Percentiles rank a stretch among this genome's conserved stretches.
Conservation (phyloP, 352 stramenopile species). For the Pythium scleroteichum region DNA sequence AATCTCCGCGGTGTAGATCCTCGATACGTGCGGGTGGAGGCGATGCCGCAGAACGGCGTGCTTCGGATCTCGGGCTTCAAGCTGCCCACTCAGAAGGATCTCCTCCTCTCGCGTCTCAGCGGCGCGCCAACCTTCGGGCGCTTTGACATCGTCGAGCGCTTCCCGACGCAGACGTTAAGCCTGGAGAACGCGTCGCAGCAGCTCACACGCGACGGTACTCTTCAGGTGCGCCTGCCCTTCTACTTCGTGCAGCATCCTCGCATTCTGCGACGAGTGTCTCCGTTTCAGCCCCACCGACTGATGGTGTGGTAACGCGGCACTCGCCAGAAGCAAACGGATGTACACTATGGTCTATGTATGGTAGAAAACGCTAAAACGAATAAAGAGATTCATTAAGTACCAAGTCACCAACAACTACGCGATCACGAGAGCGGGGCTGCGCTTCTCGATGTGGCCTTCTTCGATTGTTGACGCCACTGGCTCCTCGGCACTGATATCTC, state of each 20-base stretch:
- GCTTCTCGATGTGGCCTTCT: neutral
- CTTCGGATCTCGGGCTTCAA: slow-evolving; percentile 53
- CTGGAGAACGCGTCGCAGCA: slow-evolving; percentile 59
- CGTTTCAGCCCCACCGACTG: slow-evolving; percentile 31
- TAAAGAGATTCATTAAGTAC: neutral
- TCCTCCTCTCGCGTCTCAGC: slow-evolving; percentile 53
- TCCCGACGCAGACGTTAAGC: slow-evolving; percentile 43
- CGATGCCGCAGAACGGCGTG: slow-evolving; percentile 37
- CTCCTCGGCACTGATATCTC: neutral
- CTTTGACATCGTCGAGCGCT: slow-evolving; percentile 64
- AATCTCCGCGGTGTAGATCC: slow-evolving; percentile 32
- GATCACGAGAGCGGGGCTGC: too few relatives aligned
- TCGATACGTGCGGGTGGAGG: slow-evolving; percentile 44
- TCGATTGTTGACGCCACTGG: neutral
- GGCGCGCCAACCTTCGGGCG: slow-evolving; percentile 58
- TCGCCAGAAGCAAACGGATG: neutral
- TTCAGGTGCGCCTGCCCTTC: slow-evolving; percentile 66
- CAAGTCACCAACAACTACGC: too few relatives aligned
- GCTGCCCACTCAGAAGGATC: slow-evolving; percentile 55
- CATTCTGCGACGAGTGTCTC: slow-evolving; percentile 33
- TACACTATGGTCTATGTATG: slow-evolving; percentile 1
- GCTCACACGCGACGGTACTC: slow-evolving; percentile 42
- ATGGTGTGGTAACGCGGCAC: slow-evolving; percentile 22
- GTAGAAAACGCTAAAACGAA: slow-evolving; percentile 1
- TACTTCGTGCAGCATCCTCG: slow-evolving; percentile 33